Percentiles rank a stretch among this genome's conserved stretches.
These are phyloP conservation scores for Mrakia gelida DNA, from an alignment of 768 basidiomycete species.

Conservation along the genomic window DNA sequence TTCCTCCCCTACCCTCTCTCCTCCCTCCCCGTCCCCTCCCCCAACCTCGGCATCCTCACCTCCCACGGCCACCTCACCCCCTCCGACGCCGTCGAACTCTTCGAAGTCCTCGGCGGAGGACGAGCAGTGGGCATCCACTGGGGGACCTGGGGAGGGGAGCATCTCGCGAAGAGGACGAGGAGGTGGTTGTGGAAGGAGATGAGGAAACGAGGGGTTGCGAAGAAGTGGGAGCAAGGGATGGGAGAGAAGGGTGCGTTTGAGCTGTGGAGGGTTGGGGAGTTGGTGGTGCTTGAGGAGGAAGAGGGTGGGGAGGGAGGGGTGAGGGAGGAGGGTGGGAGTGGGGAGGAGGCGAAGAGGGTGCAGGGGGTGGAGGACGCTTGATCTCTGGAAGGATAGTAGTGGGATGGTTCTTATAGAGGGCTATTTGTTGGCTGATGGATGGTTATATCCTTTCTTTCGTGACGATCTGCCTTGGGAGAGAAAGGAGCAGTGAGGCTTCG, in stretches of 20 bases:
- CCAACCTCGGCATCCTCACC: constrained; percentile 30
- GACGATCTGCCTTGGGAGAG: no score
- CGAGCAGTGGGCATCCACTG: constrained; percentile 28
- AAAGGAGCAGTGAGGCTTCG: no score
- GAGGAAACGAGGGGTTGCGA: background rate
- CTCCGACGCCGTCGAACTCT: constrained; percentile 20
- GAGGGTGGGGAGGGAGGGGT: background rate
- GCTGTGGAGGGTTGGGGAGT: constrained; percentile 10
- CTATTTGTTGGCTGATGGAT: background rate
- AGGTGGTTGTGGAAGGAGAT: constrained; percentile 22
- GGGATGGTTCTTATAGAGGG: no score
- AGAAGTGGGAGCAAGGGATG: background rate
- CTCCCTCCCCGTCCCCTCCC: constrained; percentile 3
- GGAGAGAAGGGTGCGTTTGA: background rate
- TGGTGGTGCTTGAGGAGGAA: constrained; percentile 15
- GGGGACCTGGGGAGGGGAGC: constrained; percentile 25
- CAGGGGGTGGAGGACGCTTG: background rate
- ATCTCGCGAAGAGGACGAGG: constrained; percentile 3
- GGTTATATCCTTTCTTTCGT: no score
- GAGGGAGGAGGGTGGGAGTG: background rate
- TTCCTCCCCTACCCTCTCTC: constrained; percentile 31
- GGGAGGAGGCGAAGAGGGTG: background rate
- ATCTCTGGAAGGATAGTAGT: background rate
- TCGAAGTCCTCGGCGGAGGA: constrained; percentile 17
- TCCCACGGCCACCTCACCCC: constrained; percentile 29